Base-by-base conservation (phyloP, 495 filamentous ascomycete species). In the Xylaria intraflava region DNA sequence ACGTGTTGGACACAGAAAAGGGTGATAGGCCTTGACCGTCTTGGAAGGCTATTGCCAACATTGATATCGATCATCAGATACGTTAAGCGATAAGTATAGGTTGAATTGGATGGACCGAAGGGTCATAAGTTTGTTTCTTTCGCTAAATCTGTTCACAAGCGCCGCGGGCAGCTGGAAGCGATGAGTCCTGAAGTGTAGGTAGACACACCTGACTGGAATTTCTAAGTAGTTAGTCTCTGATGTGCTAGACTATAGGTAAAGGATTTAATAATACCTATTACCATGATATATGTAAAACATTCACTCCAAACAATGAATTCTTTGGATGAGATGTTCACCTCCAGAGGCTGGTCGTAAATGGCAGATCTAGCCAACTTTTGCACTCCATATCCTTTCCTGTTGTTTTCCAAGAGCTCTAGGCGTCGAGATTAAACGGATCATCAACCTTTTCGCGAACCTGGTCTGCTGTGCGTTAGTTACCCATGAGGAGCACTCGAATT, bases 371-470 rank as follows among this genome's bases (percentile, higher is more conserved):
- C 22, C 2, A 0, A 16, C 17, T 29, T 17, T 17, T 44, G 33
- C 12, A 6, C 50, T 12, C 10, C 10, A 11, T 26, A 17, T 7
- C 22, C 27, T 29, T 23, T 46, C 19, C 41, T 6, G 41, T 53
- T 9, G 22, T 12, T 45, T 45, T n/a, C 1, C 30, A 10, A 0
- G n/a, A 17, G 22, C 19, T 23, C 14, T 24, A 53, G 14, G 17
- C 16, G 22, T 31, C 10, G 27, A 53, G 46, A 9, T 27, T 33
- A 16, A 66, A 46, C 10, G 60, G 45, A 26, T 64, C 52, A 52
- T 62, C 64, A 46, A 66, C 59, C 52, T 66, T 66, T 39, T 64
- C 61, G 19, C 64, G 64, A 54, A 66, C 61, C 49, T 66, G 64
- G 44, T 66, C 64, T 66, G 27, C 24, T 1, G 0, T 9, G 22